Percentiles rank a stretch among this genome's conserved stretches.
phyloP scores from a whole-genome alignment of 2,329 filamentous ascomycete genomes.

The Drechslera avenae region DNA sequence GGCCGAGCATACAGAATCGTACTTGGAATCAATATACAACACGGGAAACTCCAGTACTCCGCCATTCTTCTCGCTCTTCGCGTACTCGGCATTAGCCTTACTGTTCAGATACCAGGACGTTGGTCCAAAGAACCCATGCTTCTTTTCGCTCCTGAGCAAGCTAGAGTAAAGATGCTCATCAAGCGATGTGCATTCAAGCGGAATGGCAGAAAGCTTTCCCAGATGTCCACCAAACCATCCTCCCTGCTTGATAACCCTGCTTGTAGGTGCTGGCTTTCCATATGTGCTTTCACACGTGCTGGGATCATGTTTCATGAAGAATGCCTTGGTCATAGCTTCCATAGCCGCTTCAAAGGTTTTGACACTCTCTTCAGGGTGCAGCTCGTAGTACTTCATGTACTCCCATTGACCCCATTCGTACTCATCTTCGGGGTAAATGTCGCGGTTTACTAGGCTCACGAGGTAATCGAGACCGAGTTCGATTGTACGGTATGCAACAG shows the following conservation, averaged over 20 bases:
- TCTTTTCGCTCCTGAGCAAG: slow-evolving; percentile 45
- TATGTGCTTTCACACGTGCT: slow-evolving; percentile 8
- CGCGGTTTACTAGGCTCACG: slow-evolving; percentile 49
- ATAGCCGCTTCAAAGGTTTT: slow-evolving; percentile 27
- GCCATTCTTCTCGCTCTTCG: slow-evolving; percentile 45
- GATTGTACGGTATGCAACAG: slow-evolving; percentile 51
- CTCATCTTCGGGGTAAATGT: slow-evolving; percentile 53
- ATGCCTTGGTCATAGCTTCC: slow-evolving; percentile 30
- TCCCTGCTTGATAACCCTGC: slow-evolving; percentile 25
- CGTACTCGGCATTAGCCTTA: slow-evolving; percentile 50
- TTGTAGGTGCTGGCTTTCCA: slow-evolving; percentile 33
- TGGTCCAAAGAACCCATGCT: slow-evolving; percentile 49
- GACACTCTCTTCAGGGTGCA: slow-evolving; percentile 20
- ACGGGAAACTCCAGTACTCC: slow-evolving; percentile 44
- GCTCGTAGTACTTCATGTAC: slow-evolving; percentile 44
- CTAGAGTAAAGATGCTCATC: slow-evolving; percentile 37
- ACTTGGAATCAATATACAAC: slow-evolving; percentile 49
- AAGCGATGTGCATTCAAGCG: slow-evolving; percentile 32
- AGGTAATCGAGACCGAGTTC: slow-evolving; percentile 50
- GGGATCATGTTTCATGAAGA: slow-evolving; percentile 33
- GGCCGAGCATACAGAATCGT: slow-evolving; percentile 46
- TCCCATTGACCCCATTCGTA: slow-evolving; percentile 48
- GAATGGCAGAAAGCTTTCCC: slow-evolving; percentile 38
- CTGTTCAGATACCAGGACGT: slow-evolving; percentile 54
- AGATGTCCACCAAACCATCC: slow-evolving; percentile 42